A percentile compares a stretch with the other conserved stretches of the same genome.
phyloP scores from a whole-genome alignment of 805 yeast genomes.

The Kuraishia hungarica region DNA sequence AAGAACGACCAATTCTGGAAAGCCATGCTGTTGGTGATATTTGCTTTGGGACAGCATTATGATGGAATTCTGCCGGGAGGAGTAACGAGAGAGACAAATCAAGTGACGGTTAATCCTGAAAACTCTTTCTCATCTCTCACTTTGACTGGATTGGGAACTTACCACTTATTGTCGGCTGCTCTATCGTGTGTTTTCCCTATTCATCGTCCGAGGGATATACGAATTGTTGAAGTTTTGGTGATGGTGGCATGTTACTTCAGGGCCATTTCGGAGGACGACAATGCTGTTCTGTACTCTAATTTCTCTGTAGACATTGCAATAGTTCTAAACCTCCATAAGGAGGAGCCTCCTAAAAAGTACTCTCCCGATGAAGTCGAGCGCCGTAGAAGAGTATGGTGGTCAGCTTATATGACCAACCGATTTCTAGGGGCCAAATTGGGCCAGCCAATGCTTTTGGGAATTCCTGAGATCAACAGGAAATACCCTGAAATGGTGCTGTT shows the following conservation, averaged over 20 bases:
- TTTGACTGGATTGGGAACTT: slow-evolving; percentile 7
- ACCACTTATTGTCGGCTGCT: slow-evolving; percentile 10
- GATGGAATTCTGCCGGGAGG: slow-evolving; percentile 8
- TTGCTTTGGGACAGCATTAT: slow-evolving; percentile 17
- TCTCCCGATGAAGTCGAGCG: slow-evolving; percentile 12
- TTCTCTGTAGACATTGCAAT: slow-evolving; percentile 15
- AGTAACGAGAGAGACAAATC: no score
- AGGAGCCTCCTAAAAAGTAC: background rate
- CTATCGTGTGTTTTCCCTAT: slow-evolving; percentile 12
- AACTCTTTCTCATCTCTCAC: background rate
- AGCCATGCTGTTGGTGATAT: slow-evolving; percentile 11
- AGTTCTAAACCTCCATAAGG: slow-evolving; percentile 12
- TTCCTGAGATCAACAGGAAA: slow-evolving; percentile 10
- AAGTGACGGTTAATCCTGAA: no score
- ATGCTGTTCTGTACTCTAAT: slow-evolving; percentile 17
- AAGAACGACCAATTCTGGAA: slow-evolving; percentile 9
- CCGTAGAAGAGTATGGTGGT: slow-evolving; percentile 15
- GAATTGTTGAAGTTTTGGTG: slow-evolving; percentile 13
- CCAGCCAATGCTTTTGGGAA: slow-evolving; percentile 10
- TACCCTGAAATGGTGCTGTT: slow-evolving; percentile 11
- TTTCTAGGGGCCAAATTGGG: slow-evolving; percentile 19
- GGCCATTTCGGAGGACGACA: slow-evolving; percentile 15
- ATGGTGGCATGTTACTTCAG: slow-evolving; percentile 15
- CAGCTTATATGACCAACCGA: slow-evolving; percentile 15
- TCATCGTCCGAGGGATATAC: slow-evolving; percentile 7